Conservation (phyloP, 768 basidiomycete species). For the Mycena venus region DNA sequence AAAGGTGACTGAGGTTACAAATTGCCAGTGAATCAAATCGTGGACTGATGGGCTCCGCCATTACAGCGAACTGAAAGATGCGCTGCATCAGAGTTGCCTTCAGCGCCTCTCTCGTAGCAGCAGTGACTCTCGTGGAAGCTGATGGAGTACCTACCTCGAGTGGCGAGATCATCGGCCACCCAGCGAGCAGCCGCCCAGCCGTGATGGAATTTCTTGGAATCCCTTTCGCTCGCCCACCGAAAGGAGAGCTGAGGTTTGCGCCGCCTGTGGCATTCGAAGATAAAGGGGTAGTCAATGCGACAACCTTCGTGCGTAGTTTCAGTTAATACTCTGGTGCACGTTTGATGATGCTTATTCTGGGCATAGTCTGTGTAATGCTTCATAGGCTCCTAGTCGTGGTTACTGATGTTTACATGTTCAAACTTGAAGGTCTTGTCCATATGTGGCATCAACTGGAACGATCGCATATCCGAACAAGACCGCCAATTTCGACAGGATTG, state of each 20-base stretch:
- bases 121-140: not conserved
- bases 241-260: slow-evolving; percentile 15
- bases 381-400: not conserved
- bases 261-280: slow-evolving; percentile 11
- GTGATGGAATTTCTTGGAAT: slow-evolving; percentile 25
- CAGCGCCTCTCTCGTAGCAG: not conserved
- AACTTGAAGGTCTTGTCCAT: slow-evolving; percentile 17
- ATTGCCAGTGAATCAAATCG: not conserved
- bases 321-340: not conserved
- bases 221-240: slow-evolving; percentile 18
- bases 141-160: slow-evolving; percentile 11
- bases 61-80: slow-evolving; percentile 1
- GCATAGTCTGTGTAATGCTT: slow-evolving; percentile 3
- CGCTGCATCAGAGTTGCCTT: not conserved
- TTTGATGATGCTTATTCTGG: not conserved
- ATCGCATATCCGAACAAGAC: slow-evolving; percentile 27
- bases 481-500: slow-evolving; percentile 15
- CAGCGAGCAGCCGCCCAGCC: slow-evolving; percentile 1
- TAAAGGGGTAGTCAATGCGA: slow-evolving; percentile 7
- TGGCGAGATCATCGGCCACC: slow-evolving; percentile 19
- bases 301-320: slow-evolving; percentile 14
- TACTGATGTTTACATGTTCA: not conserved
- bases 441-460: not conserved
- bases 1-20: not conserved
- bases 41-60: not conserved